Percentiles rank a stretch among this genome's conserved stretches.
phyloP scores from a whole-genome alignment of 2,329 filamentous ascomycete species.

The Fusarium haematococcum region DNA sequence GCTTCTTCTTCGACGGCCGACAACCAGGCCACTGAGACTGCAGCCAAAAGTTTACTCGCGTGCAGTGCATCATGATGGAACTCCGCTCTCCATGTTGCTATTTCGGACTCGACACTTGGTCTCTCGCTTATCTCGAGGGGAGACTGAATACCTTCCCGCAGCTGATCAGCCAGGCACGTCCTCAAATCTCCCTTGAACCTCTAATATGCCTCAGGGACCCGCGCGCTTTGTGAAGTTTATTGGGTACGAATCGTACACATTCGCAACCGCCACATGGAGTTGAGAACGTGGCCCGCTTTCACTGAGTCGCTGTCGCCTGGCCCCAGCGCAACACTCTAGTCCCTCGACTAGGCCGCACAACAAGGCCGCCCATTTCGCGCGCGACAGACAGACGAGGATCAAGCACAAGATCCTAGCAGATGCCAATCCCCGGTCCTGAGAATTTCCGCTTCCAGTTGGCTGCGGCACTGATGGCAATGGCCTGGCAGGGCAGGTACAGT shows the following conservation, averaged over 20 bases:
- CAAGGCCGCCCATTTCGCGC: conserved; percentile 40
- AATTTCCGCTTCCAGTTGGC: conserved; percentile 41
- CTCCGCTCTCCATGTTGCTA: conserved; percentile 11
- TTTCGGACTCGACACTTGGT: neutral
- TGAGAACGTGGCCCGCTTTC: conserved; percentile 47
- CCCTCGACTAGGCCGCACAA: conserved; percentile 37
- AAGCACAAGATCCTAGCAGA: conserved; percentile 29
- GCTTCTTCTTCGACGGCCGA: conserved; percentile 1
- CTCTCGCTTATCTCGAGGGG: neutral
- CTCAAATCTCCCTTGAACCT: conserved; percentile 4
- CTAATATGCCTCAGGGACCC: conserved; percentile 30
- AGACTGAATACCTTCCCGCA: neutral
- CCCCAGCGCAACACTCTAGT: conserved; percentile 40
- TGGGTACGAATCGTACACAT: conserved; percentile 31
- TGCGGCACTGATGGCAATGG: conserved; percentile 27
- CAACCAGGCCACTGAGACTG: conserved; percentile 6
- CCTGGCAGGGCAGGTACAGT: conserved; percentile 5
- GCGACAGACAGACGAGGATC: conserved; percentile 39
- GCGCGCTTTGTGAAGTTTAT: conserved; percentile 27
- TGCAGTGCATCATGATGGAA: conserved; percentile 4
- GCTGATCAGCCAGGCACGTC: neutral
- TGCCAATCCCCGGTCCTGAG: conserved; percentile 30
- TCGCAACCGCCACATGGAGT: conserved; percentile 45
- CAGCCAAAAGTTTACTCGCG: conserved; percentile 10
- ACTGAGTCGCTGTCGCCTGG: conserved; percentile 43